Percentiles rank a stretch among this genome's conserved stretches.
These are phyloP conservation scores for Protomyces lactucae-debilis DNA, from an alignment of 1,139 yeast genomes.

Conservation along the genomic window DNA sequence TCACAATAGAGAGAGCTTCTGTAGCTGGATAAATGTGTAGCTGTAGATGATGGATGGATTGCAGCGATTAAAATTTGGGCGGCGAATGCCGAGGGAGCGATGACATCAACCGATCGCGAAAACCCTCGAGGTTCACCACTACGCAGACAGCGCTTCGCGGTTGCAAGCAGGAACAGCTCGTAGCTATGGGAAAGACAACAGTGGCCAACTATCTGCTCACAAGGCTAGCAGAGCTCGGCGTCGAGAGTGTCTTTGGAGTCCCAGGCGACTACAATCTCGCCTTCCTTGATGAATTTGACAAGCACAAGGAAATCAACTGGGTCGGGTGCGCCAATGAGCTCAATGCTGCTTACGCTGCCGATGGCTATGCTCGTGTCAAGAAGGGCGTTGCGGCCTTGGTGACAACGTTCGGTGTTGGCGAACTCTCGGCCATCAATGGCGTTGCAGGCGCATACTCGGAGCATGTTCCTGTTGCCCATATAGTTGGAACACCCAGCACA, in stretches of 20 bases:
- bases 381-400: constrained; percentile 30
- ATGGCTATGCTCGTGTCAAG: constrained; percentile 63
- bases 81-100: too few relatives aligned
- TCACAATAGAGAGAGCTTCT: too few relatives aligned
- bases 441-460: constrained; percentile 79
- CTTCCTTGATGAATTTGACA: constrained; percentile 22
- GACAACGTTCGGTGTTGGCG: constrained; percentile 50
- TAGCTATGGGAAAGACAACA: neutral
- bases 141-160: too few relatives aligned
- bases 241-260: constrained; percentile 49
- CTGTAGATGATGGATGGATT: too few relatives aligned
- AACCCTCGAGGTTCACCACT: too few relatives aligned
- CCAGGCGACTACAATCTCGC: constrained; percentile 59
- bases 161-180: too few relatives aligned
- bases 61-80: too few relatives aligned
- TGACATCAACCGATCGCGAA: too few relatives aligned
- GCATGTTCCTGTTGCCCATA: constrained; percentile 69
- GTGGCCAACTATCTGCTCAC: constrained; percentile 51
- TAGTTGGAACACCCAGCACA: constrained; percentile 70
- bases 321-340: constrained; percentile 61
- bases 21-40: too few relatives aligned
- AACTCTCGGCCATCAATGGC: constrained; percentile 69
- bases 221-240: constrained; percentile 47
- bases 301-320: constrained; percentile 47
- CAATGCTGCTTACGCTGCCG: constrained; percentile 71